Conservation (phyloP, 768 basidiomycete genomes). For the Hygrophorus russula region DNA sequence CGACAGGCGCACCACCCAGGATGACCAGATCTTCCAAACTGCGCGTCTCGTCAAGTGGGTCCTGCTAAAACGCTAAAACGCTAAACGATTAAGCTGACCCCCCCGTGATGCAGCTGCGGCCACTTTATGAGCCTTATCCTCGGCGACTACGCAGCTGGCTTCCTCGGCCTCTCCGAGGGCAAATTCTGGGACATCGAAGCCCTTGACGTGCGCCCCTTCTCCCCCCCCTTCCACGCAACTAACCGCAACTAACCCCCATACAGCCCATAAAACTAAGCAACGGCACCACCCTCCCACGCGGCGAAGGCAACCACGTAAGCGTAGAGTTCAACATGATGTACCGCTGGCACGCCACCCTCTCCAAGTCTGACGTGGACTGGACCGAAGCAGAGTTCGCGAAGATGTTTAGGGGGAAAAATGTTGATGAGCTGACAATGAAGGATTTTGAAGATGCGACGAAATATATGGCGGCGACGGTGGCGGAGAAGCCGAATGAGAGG, state of each 20-base stretch:
- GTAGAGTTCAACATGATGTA: constrained; percentile 56
- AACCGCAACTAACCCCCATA: not conserved
- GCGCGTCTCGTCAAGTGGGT: constrained; percentile 40
- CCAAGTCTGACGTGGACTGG: constrained; percentile 39
- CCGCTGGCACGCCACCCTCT: constrained; percentile 48
- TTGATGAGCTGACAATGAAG: constrained; percentile 20
- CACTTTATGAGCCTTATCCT: constrained; percentile 45
- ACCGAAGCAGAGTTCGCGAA: constrained; percentile 32
- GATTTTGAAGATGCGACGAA: constrained; percentile 13
- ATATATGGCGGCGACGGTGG: constrained; percentile 9
- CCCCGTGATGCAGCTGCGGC: constrained; percentile 29
- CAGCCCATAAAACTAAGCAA: constrained; percentile 27
- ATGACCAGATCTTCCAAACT: constrained; percentile 49
- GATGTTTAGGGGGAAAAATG: constrained; percentile 26
- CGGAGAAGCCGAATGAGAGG: too few relatives aligned
- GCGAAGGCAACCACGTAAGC: constrained; percentile 55
- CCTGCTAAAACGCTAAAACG: too few relatives aligned
- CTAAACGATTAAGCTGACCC: too few relatives aligned
- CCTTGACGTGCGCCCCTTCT: constrained; percentile 24
- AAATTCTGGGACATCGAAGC: constrained; percentile 40
- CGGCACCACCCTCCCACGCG: constrained; percentile 27
- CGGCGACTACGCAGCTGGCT: constrained; percentile 50
- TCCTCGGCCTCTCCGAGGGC: constrained; percentile 45
- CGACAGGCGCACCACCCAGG: constrained; percentile 19
- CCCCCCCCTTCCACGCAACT: too few relatives aligned